Evolutionary conservation across 257 asterid species (phyloP), one percentile per base, ranked within the genome.

Genomic region (Vinca minor): DNA sequence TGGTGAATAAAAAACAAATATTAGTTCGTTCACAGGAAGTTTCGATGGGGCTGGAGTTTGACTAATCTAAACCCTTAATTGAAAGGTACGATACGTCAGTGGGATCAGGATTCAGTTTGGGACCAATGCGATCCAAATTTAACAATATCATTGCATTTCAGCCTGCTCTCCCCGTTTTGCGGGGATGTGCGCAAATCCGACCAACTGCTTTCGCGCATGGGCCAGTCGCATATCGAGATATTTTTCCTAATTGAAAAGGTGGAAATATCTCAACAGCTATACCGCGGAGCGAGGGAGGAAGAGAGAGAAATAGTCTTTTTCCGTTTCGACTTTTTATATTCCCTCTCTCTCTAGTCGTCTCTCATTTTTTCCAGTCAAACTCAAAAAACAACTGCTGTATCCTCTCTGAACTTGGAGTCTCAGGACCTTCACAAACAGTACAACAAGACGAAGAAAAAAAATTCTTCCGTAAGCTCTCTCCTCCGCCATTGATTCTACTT

Each of bases 181-280:
- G n/a, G n/a, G n/a, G n/a, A n/a, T n/a, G n/a, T n/a, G n/a, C n/a
- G n/a, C n/a, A n/a, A n/a, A n/a, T n/a, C n/a, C n/a, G n/a, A n/a
- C n/a, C n/a, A n/a, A n/a, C n/a, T n/a, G n/a, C n/a, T n/a, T n/a
- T n/a, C n/a, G n/a, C n/a, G n/a, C n/a, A n/a, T n/a, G n/a, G n/a
- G n/a, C n/a, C n/a, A n/a, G n/a, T n/a, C n/a, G n/a, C n/a, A n/a
- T n/a, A n/a, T n/a, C n/a, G n/a, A n/a, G n/a, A n/a, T n/a, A n/a
- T n/a, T n/a, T n/a, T n/a, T n/a, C n/a, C n/a, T n/a, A n/a, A n/a
- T n/a, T n/a, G n/a, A n/a, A n/a, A n/a, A n/a, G 20, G 57, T 63
- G 8, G 61, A 35, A 64, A 64, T 49, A 35, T 64, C 69, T 20
- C 34, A 60, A 60, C 64, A 59, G 12, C 64, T 38, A 20, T 4